Base-by-base conservation (phyloP, 768 basidiomycete species). In the Boletus insuetus region DNA sequence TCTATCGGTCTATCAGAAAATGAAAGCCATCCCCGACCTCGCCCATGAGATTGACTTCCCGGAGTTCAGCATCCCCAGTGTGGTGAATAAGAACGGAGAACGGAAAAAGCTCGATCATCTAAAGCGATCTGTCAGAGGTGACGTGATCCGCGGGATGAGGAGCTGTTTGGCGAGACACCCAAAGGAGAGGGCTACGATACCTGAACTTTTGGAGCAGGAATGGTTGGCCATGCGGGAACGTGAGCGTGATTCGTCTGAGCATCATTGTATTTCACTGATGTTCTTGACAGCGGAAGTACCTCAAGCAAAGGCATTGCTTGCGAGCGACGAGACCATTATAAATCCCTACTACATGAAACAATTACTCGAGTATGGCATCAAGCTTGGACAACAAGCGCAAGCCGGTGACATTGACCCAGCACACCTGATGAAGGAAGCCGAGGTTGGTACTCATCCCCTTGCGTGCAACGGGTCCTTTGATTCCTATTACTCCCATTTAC, bases 1-100 rank as follows among this genome's bases (percentile, higher is more conserved):
- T 59, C 80, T 96, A 19, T 82, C 84, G 6, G 80, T 94, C 37
- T 83, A 83, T 46, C 87, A 91, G 64, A 98, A 97, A 76, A 94
- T 98, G 90, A 87, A 87, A 60, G 90, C 90, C 9, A 99, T 99
- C 62, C 91, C 93, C 11, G 88, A 95, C 70, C 74, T 81, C 12
- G 73, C 76, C 1, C 80, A 94, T 62, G 71, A 78, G 22, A 97
- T 99, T 64, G 82, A 86, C n/a, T 98, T 87, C 67, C 90, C 92
- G 2, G 84, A 85, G 41, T 80, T 81, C 59, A 77, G 89, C 37
- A 46, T 20, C 75, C 82, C 45, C 76, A 82, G 57, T 78, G 48
- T 70, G 5, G 69, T 70, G 44, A 67, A 62, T 48, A 73, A 73
- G 58, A 67, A 24, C 24, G 71, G 69, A 12, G 71, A 73, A 40